These are phyloP conservation scores for Beauveria scarabaeidicola DNA, from an alignment of 2,329 filamentous ascomycete species.

Conservation along the genomic window DNA sequence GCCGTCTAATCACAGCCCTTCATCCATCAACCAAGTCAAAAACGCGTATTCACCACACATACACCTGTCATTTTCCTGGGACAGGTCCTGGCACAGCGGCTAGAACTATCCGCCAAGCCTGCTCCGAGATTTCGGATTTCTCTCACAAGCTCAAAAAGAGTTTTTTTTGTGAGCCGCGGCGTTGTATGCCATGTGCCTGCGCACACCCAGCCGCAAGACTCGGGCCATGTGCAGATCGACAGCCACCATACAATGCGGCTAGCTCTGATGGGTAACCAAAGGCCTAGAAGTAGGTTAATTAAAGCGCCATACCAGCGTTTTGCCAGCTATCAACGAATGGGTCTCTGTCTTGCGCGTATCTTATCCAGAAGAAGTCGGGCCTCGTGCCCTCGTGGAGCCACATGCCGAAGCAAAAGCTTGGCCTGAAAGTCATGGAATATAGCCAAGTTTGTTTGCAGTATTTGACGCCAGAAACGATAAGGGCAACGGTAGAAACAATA, in stretches of 20 bases:
- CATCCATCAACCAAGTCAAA: not conserved
- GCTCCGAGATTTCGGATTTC: not conserved
- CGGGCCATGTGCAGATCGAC: conserved; percentile 1
- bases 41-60: not conserved
- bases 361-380: conserved; percentile 1
- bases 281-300: not conserved
- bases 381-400: not conserved
- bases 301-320: not conserved
- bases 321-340: not conserved
- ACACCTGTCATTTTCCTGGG: not conserved
- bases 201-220: not conserved
- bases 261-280: not conserved
- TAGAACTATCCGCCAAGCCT: not conserved
- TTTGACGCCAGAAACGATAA: too few species aligned
- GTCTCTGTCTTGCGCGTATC: conserved; percentile 1
- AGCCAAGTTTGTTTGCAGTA: not conserved
- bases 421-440: not conserved
- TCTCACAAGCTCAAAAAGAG: not conserved
- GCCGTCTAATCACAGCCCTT: not conserved
- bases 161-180: too few species aligned
- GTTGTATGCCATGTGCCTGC: not conserved
- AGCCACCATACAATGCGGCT: conserved; percentile 3
- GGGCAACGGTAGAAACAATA: too few species aligned
- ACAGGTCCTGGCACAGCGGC: not conserved
- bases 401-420: not conserved